A percentile compares a stretch with the other conserved stretches of the same genome.
Evolutionary conservation across 2,329 filamentous ascomycete species (phyloP).

Genomic region (Lachnellula subtilissima): DNA sequence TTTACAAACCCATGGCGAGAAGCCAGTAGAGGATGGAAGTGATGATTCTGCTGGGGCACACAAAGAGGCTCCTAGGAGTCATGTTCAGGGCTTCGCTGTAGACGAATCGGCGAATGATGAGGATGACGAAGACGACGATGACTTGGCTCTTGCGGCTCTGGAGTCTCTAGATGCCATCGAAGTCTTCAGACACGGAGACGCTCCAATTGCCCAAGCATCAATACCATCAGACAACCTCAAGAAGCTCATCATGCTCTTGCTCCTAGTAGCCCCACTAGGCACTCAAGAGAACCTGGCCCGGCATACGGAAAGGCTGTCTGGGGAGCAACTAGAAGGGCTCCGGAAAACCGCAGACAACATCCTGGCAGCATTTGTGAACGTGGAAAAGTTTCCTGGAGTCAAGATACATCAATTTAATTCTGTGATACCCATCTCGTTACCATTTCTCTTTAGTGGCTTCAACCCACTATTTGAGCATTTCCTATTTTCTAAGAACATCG

Average conservation of each 20-base stretch:
- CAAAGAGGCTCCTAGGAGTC: slow-evolving; percentile 24
- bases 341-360: slow-evolving; percentile 59
- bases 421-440: slow-evolving; percentile 55
- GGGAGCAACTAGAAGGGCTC: slow-evolving; percentile 52
- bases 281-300: slow-evolving; percentile 60
- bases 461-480: slow-evolving; percentile 70
- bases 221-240: slow-evolving; percentile 71
- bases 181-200: slow-evolving; percentile 50
- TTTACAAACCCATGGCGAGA: slow-evolving; percentile 13
- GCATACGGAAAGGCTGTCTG: slow-evolving; percentile 53
- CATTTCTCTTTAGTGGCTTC: slow-evolving; percentile 63
- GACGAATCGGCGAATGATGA: slow-evolving; percentile 39
- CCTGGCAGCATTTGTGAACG: slow-evolving; percentile 60
- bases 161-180: slow-evolving; percentile 62
- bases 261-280: slow-evolving; percentile 61
- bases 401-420: slow-evolving; percentile 56
- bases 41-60: slow-evolving; percentile 41
- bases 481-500: slow-evolving; percentile 67
- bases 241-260: slow-evolving; percentile 64
- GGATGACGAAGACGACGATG: slow-evolving; percentile 48
- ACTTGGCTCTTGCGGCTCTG: slow-evolving; percentile 63
- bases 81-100: slow-evolving; percentile 35
- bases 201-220: slow-evolving; percentile 56
- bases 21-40: slow-evolving; percentile 9
- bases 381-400: slow-evolving; percentile 59